phyloP scores from a whole-genome alignment of 1,284 basidiomycete species.

The Papiliotrema nemorosa region DNA sequence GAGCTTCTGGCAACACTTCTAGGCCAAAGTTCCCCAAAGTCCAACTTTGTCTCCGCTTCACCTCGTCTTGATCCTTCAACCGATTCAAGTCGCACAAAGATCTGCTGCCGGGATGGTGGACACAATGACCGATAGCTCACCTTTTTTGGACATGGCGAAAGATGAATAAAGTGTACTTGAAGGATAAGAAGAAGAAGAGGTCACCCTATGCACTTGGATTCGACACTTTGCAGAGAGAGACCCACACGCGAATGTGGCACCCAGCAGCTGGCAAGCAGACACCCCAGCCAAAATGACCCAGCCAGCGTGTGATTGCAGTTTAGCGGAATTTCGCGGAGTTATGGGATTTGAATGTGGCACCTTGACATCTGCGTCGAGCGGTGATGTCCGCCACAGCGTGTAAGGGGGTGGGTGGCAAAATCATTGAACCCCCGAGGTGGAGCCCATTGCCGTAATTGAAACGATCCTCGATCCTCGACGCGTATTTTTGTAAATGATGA shows the following conservation, averaged over 20 bases:
- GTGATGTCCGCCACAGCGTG: not conserved
- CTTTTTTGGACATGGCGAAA: conserved; percentile 39
- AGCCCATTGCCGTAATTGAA: not conserved
- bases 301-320: not conserved
- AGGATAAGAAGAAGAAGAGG: conserved; percentile 3
- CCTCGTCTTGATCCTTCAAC: not conserved
- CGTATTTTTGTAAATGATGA: too few relatives aligned
- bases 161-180: conserved; percentile 10
- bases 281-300: too few relatives aligned
- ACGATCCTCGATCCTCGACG: too few relatives aligned
- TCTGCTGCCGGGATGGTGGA: too few relatives aligned
- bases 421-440: not conserved
- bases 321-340: conserved; percentile 7
- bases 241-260: not conserved
- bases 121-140: conserved; percentile 23
- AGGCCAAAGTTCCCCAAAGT: too few relatives aligned
- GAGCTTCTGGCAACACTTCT: too few relatives aligned
- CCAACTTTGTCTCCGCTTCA: not conserved
- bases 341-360: not conserved
- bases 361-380: not conserved
- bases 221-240: too few relatives aligned
- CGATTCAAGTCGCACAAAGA: not conserved
- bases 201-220: not conserved
- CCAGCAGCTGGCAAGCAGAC: too few relatives aligned
- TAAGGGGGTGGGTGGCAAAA: too few relatives aligned